Base-by-base conservation (phyloP, 805 yeast genomes). In the Candida parachauliodes region DNA sequence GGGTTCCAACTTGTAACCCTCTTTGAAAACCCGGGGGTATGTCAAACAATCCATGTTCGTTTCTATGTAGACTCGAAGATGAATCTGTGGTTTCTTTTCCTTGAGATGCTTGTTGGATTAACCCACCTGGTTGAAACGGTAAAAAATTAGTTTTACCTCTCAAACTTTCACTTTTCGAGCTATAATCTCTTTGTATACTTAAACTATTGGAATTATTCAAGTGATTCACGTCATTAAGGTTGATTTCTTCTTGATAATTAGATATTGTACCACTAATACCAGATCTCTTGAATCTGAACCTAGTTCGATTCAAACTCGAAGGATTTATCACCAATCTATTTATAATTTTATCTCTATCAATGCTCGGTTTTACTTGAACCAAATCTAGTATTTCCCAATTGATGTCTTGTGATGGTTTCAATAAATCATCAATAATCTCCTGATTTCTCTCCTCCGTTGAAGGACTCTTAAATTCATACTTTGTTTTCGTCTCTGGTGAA, bases 51-150 rank as follows among this genome's bases (percentile, higher is more conserved):
- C 98, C 98, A 20, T 42, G 41, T 2, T 60, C 62, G 51, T 85
- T 91, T 51, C 81, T 74, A 50, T 83, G 93, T 32, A 84, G 52
- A 29, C 65, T 61, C 27, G 59, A 48, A 0, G 67, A 53, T 3
- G 56, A 60, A 36, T 68, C 73, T 5, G 52, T 51, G 4, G 40
- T 14, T 16, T 47, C 46, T 18, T 48, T 50, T 3, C 40, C 44
- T 18, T 39, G 43, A 33, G 42, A 39, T n/a, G 44, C 42, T 7
- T 52, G 51, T 16, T 56, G 50, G 21, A 51, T 57, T 28, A 70
- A 55, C 2, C 98, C 97, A 47, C 98, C 98, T 0, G 98, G 98
- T 41, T 83, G 81, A 54, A 93, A 93, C 0, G 98, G 98, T 51
- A 91, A 61, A 50, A 75, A 84, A 14, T 79, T 74, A 0, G 94